phyloP scores from a whole-genome alignment of 352 stramenopile species.

The Globisporangium radiosum region DNA sequence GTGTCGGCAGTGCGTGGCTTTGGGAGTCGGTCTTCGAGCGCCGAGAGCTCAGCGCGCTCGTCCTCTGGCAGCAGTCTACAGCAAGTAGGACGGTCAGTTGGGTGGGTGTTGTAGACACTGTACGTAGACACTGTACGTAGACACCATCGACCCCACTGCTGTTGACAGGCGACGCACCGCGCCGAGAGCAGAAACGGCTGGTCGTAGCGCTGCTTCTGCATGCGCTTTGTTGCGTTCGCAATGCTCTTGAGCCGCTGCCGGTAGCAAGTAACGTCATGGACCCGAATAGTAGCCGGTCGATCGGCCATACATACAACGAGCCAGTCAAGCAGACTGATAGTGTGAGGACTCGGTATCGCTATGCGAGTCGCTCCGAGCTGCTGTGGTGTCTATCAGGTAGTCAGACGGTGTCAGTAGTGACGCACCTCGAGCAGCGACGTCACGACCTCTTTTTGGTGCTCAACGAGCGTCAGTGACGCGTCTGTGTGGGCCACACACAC shows the following conservation, averaged over 20 bases:
- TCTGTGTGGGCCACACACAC: slow-evolving; percentile 9
- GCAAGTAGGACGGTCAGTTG: too few species aligned
- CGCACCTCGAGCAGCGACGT: slow-evolving; percentile 60
- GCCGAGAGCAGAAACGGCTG: slow-evolving; percentile 63
- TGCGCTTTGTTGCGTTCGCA: slow-evolving; percentile 49
- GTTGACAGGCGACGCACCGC: slow-evolving; percentile 19
- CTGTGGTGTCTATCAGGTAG: too few species aligned
- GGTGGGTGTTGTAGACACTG: too few species aligned
- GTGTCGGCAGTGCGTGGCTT: slow-evolving; percentile 2
- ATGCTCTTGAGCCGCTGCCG: slow-evolving; percentile 57
- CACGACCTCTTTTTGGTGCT: slow-evolving; percentile 70
- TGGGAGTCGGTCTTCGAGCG: slow-evolving; percentile 39
- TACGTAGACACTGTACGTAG: not conserved
- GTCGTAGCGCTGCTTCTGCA: slow-evolving; percentile 65
- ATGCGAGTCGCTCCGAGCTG: too few species aligned
- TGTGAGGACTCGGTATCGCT: too few species aligned
- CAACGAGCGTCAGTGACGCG: slow-evolving; percentile 14
- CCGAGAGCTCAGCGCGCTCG: slow-evolving; percentile 39
- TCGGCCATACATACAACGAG: not conserved
- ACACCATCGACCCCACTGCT: too few species aligned
- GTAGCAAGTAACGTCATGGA: too few species aligned
- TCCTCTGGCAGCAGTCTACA: slow-evolving; percentile 55
- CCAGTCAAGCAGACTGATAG: too few species aligned
- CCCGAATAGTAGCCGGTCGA: not conserved
- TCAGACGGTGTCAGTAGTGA: not conserved